Evolutionary conservation across 2,329 filamentous ascomycete species (phyloP).

Genomic region (Fusarium bulbicola): DNA sequence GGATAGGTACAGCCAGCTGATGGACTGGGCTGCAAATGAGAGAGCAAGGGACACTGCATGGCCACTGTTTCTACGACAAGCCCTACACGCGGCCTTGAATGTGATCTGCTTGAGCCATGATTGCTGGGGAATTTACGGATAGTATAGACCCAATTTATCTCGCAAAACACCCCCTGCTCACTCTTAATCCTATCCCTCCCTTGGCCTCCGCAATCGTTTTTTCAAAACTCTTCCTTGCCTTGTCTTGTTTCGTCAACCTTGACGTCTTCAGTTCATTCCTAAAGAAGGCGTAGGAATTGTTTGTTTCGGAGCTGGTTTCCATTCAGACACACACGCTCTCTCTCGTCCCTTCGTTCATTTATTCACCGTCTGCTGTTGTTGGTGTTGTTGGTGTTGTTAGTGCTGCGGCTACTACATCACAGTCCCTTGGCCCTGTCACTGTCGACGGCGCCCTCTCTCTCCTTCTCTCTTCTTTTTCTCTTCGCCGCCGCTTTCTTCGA

Average conservation of each 20-base stretch:
- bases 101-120: conserved; percentile 25
- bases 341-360: neutral
- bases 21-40: conserved; percentile 12
- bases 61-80: conserved; percentile 20
- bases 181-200: conserved; percentile 20
- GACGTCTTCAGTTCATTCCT: conserved; percentile 29
- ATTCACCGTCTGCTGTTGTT: neutral
- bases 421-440: conserved; percentile 13
- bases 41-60: conserved; percentile 6
- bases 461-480: conserved; percentile 10
- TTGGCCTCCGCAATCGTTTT: conserved; percentile 14
- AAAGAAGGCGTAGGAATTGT: conserved; percentile 34
- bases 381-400: neutral
- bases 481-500: conserved; percentile 7
- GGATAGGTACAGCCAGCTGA: neutral
- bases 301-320: conserved; percentile 37
- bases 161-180: conserved; percentile 8
- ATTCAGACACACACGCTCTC: neutral
- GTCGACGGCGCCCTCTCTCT: neutral
- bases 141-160: conserved; percentile 8
- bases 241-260: conserved; percentile 20
- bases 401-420: conserved; percentile 29
- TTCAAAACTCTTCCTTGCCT: conserved; percentile 22
- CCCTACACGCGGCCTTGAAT: conserved; percentile 17
- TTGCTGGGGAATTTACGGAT: conserved; percentile 33